Evolutionary conservation across 768 basidiomycete genomes (phyloP).

Genomic region (Suillus plorans): DNA sequence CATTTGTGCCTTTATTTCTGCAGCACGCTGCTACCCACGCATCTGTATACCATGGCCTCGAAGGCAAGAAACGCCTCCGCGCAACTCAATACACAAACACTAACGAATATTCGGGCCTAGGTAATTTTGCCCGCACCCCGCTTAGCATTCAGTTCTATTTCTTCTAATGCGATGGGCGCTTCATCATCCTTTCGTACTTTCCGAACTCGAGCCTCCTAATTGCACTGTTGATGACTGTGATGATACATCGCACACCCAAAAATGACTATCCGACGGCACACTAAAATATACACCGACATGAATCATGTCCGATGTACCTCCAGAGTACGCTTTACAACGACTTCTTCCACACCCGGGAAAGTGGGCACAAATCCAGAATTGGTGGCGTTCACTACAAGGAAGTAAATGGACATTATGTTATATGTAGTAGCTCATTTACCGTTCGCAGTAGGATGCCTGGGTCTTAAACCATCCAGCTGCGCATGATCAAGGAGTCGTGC

Average conservation of each 20-base stretch:
- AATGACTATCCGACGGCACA: background rate
- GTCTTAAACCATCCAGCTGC: background rate
- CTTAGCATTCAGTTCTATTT: background rate
- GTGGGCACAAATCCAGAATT: background rate
- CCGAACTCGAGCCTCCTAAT: background rate
- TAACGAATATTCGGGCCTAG: background rate
- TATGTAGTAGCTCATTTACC: background rate
- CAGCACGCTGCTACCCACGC: background rate
- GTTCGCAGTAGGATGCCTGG: background rate
- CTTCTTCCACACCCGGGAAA: background rate
- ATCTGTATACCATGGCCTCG: background rate
- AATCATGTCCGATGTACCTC: background rate
- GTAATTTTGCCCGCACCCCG: background rate
- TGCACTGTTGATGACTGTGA: background rate
- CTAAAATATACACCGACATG: background rate
- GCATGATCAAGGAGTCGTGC: background rate
- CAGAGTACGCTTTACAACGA: background rate
- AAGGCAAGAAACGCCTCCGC: background rate
- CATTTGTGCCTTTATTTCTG: background rate
- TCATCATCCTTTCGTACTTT: background rate
- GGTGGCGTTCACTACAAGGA: background rate
- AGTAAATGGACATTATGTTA: background rate
- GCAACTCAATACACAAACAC: background rate
- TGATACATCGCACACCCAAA: background rate
- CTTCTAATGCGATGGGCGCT: background rate